Base-by-base conservation (phyloP, 768 basidiomycete genomes). In the Fibroporia radiculosa region DNA sequence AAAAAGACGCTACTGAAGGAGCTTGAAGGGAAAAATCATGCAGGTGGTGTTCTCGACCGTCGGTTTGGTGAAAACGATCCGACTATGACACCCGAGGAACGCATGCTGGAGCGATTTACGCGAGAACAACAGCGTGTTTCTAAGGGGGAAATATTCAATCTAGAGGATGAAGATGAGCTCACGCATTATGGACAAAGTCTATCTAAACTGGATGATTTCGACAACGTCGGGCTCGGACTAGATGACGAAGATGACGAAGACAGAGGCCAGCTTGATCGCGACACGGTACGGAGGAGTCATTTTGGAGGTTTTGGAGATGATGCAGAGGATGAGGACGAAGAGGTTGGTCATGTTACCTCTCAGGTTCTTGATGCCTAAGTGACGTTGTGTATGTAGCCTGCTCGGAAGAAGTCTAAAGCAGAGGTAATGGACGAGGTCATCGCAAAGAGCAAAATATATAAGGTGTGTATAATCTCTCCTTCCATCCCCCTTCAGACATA, bases 341-440 rank as follows among this genome's bases (percentile, higher is more conserved):
- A 73, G 61, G 69, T 50, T 38, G 11, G 43, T 31, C 4, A 4
- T 14, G 16, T 19, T 14, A 14, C 18, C 10, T 38, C n/a, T n/a
- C n/a, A n/a, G 16, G 34, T 24, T 12, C 29, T 18, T 18, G 41
- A 8, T 13, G 12, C 18, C 3, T 18, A 19, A 8, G 16, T 18
- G 34, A 18, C 28, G 4, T 20, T 10, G 28, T 42, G 16, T 32
- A 12, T 48, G 3, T 56, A 93, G 88, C 84, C 84, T 6, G 77
- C 77, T 36, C 71, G 82, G 48, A 96, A 95, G 65, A 95, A 89
- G 66, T 79, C 83, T 3, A 96, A 95, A 64, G 84, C 88, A 1
- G 93, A 99, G 58, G 89, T 97, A 49, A 98, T 99, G 96, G 79
- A 87, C 0, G 96, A 99, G 62, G 87, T 99, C 26, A 90, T 99